Percentiles rank a stretch among this genome's conserved stretches.
Conservation (phyloP, 306 rosid species). For the Malus orientalis region DNA sequence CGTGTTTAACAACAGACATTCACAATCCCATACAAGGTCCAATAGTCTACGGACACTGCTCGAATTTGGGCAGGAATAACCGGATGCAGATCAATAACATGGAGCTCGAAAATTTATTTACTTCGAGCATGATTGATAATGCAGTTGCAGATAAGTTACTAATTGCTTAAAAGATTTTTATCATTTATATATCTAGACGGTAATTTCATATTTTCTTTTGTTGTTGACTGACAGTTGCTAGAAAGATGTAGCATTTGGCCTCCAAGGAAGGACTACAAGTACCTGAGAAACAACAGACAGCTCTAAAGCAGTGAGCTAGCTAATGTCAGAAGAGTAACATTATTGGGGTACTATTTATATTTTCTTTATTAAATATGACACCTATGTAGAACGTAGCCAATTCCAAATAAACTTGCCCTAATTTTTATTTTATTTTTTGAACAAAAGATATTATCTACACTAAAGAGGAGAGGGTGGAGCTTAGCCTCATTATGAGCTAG, state of each 20-base stretch:
- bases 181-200: not conserved
- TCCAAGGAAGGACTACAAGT: not conserved
- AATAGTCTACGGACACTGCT: no score
- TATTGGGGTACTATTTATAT: not conserved
- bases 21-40: not conserved
- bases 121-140: not conserved
- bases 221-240: constrained; percentile 5
- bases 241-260: not conserved
- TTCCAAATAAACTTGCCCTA: not conserved
- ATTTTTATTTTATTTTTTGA: no score
- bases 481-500: rapidly evolving
- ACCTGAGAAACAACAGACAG: not conserved
- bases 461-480: rapidly evolving
- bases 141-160: not conserved
- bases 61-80: no score
- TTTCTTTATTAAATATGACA: not conserved
- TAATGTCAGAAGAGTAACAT: constrained; percentile 1
- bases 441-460: no score
- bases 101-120: not conserved
- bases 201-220: not conserved
- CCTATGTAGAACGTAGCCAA: not conserved
- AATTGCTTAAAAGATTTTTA: no score
- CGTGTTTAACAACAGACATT: not conserved
- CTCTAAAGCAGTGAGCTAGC: not conserved
- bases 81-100: no score